Base-by-base conservation (phyloP, 495 filamentous ascomycete species). In the Aspergillus ostianus region DNA sequence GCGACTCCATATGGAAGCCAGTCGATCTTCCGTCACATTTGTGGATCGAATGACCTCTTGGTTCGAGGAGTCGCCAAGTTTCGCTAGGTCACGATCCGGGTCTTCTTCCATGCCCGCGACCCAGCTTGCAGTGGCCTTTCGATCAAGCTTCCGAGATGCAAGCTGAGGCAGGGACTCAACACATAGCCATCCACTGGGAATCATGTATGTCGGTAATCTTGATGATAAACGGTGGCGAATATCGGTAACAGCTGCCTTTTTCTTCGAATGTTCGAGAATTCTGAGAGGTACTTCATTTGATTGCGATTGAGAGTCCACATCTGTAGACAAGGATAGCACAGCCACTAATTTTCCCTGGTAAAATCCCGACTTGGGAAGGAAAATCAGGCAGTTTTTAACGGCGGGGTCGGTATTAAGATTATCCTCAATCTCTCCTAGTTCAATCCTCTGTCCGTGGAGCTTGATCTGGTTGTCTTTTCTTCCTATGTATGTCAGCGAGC, bases 391-490 rank as follows among this genome's bases (percentile, higher is more conserved):
- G 30, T 78, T 74, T 44, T 78, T 74, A n/a, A 75, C 61, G 19
- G 65, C 49, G 2, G 54, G 23, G 23, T 75, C 66, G 13, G 63
- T 62, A 49, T 60, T 69, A 53, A 78, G 64, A 63, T 83, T 75
- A 59, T 82, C 81, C 64, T 90, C 87, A 49, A 90, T 83, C 61
- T 90, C 87, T 3, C 80, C 83, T 17, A 89, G 70, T 65, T 90
- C 87, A 36, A 90, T 78, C 30, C 87, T 73, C 62, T 90, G 87
- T 12, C 87, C 87, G 45, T 84, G 80, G 18, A 88, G 71, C 69
- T 90, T 90, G n/a, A 87, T 82, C 63, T 88, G 85, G 1, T 82
- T 82, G 59, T 90, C 87, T 55, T 84, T 84, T 29, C 87, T 75
- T 47, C 86, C 86, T 18, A 89, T 70, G 68, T 85, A 88, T 45